Conservation (phyloP, 2,329 filamentous ascomycete genomes). For the Didymella pinodella region DNA sequence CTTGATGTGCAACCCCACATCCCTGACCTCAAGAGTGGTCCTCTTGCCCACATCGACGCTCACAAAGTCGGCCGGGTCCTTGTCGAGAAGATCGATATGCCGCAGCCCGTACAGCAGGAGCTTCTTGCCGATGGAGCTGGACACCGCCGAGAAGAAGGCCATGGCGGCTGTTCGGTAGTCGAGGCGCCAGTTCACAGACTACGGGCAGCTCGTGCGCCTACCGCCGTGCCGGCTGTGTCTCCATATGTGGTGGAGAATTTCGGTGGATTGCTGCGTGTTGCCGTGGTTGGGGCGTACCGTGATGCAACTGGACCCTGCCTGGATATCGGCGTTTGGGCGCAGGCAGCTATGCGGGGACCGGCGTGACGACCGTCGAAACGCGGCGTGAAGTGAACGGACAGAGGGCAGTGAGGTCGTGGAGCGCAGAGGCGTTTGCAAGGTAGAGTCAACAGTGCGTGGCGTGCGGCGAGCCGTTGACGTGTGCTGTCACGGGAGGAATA, state of each 20-base stretch:
- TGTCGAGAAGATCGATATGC: conserved; percentile 85
- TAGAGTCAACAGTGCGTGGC: conserved; percentile 26
- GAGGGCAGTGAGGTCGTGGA: neutral
- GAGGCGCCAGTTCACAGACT: conserved; percentile 23
- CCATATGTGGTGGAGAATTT: conserved; percentile 35
- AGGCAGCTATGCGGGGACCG: conserved; percentile 9
- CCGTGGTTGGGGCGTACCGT: conserved; percentile 18
- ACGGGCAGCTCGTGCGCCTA: conserved; percentile 42
- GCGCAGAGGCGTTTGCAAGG: conserved; percentile 13
- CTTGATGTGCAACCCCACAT: conserved; percentile 82
- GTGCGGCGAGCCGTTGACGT: conserved; percentile 30
- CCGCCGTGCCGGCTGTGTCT: conserved; percentile 32
- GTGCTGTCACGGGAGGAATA: conserved; percentile 32
- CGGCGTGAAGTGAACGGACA: conserved; percentile 1
- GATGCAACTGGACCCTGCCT: conserved; percentile 20
- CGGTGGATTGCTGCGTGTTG: conserved; percentile 10
- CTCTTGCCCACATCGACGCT: conserved; percentile 83
- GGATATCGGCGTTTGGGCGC: neutral
- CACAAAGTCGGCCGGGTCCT: conserved; percentile 84
- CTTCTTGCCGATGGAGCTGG: conserved; percentile 83
- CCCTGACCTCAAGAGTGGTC: conserved; percentile 83
- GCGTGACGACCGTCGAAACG: conserved; percentile 3
- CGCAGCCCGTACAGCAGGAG: conserved; percentile 86
- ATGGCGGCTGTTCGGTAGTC: conserved; percentile 56
- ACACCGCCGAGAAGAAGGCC: conserved; percentile 70